Conservation (phyloP, 495 filamentous ascomycete species). For the Margaritispora aquatica region DNA sequence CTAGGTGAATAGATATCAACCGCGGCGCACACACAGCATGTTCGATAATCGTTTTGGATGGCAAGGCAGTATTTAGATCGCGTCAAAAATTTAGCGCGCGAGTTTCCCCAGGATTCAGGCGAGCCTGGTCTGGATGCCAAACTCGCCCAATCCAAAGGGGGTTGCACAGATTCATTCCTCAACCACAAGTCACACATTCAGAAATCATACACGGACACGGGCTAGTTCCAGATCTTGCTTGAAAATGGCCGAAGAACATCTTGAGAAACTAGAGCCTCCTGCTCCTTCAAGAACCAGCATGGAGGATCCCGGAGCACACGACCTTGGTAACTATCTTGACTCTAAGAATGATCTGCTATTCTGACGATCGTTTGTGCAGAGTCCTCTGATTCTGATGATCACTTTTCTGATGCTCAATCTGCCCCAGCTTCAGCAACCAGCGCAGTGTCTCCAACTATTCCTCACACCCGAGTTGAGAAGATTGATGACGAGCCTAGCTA, state of each 20-base stretch:
- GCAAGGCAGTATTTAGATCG: not conserved
- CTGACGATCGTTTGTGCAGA: constrained; percentile 28
- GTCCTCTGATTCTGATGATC: constrained; percentile 72
- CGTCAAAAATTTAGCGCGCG: constrained; percentile 26
- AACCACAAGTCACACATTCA: not conserved
- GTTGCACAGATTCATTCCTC: not conserved
- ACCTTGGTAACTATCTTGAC: constrained; percentile 51
- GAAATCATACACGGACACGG: not conserved
- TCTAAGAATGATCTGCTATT: not conserved
- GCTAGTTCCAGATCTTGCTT: not conserved
- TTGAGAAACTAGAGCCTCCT: constrained; percentile 56
- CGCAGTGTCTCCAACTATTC: constrained; percentile 53
- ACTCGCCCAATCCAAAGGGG: not conserved
- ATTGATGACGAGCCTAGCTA: constrained; percentile 63
- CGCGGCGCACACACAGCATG: constrained; percentile 12
- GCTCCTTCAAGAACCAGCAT: constrained; percentile 45
- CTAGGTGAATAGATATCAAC: not conserved
- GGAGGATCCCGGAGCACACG: constrained; percentile 76
- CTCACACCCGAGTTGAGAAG: constrained; percentile 78
- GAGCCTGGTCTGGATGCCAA: too few relatives aligned
- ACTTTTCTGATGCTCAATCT: constrained; percentile 87
- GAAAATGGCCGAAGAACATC: constrained; percentile 30
- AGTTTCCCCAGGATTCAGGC: not conserved
- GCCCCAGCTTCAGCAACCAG: constrained; percentile 33
- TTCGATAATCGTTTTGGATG: not conserved